Evolutionary conservation across 2,329 filamentous ascomycete species (phyloP).

Genomic region (Penicillium sp.): DNA sequence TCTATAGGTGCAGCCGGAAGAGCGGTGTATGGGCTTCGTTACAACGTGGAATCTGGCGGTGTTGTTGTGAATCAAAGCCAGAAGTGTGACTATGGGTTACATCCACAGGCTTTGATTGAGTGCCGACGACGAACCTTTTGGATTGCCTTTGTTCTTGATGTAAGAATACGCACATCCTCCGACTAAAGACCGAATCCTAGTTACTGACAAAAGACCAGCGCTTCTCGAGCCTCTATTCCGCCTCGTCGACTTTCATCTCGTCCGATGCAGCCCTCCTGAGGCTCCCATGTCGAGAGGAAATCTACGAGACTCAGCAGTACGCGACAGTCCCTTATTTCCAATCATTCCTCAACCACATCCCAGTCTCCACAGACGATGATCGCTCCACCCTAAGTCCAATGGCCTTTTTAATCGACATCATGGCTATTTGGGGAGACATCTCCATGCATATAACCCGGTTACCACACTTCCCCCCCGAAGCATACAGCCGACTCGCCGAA

Average conservation of each 20-base stretch:
- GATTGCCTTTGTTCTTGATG: slow-evolving; percentile 68
- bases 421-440: slow-evolving; percentile 65
- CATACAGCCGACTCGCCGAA: slow-evolving; percentile 50
- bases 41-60: slow-evolving; percentile 61
- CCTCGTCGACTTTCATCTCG: slow-evolving; percentile 56
- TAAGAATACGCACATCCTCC: slow-evolving; percentile 37
- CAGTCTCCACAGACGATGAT: slow-evolving; percentile 36
- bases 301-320: slow-evolving; percentile 61
- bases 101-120: slow-evolving; percentile 59
- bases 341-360: slow-evolving; percentile 47
- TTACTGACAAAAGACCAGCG: slow-evolving; percentile 42
- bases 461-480: slow-evolving; percentile 43
- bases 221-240: slow-evolving; percentile 59
- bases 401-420: slow-evolving; percentile 61
- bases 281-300: slow-evolving; percentile 60
- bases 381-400: slow-evolving; percentile 50
- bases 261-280: slow-evolving; percentile 65
- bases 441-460: slow-evolving; percentile 59
- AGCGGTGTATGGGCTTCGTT: slow-evolving; percentile 57
- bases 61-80: slow-evolving; percentile 47
- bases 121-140: slow-evolving; percentile 69
- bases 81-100: slow-evolving; percentile 58
- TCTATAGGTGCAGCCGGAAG: slow-evolving; percentile 62
- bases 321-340: slow-evolving; percentile 62
- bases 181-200: slow-evolving; percentile 9